These are phyloP conservation scores for Lithospermum erythrorhizon DNA, from an alignment of 257 asterid species.

Conservation along the genomic window DNA sequence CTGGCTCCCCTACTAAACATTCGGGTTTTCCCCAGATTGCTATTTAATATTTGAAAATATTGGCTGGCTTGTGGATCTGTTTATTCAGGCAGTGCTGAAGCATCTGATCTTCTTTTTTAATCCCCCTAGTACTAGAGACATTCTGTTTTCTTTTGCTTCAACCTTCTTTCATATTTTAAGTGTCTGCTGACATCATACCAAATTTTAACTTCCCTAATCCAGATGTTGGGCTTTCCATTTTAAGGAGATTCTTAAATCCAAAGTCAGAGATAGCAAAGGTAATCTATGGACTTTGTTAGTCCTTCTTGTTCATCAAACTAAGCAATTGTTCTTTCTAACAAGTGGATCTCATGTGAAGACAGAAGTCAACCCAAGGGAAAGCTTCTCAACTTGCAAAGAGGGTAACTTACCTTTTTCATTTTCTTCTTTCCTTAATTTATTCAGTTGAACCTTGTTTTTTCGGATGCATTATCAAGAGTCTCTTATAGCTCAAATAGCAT, in stretches of 20 bases:
- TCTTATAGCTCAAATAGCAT: neutral
- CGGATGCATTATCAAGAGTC: too few relatives aligned
- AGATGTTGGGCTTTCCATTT: slow-evolving; percentile 87
- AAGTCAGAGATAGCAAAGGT: slow-evolving; percentile 50
- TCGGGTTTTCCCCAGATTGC: too few relatives aligned
- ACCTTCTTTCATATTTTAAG: neutral
- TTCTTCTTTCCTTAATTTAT: too few relatives aligned
- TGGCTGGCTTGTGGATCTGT: too few relatives aligned
- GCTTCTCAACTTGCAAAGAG: slow-evolving; percentile 89
- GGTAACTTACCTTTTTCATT: slow-evolving; percentile 33
- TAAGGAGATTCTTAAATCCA: slow-evolving; percentile 71
- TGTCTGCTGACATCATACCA: slow-evolving; percentile 6
- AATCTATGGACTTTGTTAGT: slow-evolving; percentile 10
- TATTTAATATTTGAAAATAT: too few relatives aligned
- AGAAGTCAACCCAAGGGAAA: slow-evolving; percentile 57
- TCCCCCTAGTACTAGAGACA: too few relatives aligned
- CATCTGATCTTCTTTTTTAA: too few relatives aligned
- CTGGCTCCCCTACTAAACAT: too few relatives aligned
- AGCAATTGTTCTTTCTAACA: slow-evolving; percentile 23
- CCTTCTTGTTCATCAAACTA: too few relatives aligned
- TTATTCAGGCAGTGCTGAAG: too few relatives aligned
- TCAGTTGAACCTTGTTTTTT: too few relatives aligned
- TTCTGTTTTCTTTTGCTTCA: too few relatives aligned
- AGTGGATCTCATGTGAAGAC: slow-evolving; percentile 48
- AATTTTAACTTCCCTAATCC: slow-evolving; percentile 17